phyloP scores from a whole-genome alignment of 2,329 filamentous ascomycete species.

The Fusarium decemcellulare region DNA sequence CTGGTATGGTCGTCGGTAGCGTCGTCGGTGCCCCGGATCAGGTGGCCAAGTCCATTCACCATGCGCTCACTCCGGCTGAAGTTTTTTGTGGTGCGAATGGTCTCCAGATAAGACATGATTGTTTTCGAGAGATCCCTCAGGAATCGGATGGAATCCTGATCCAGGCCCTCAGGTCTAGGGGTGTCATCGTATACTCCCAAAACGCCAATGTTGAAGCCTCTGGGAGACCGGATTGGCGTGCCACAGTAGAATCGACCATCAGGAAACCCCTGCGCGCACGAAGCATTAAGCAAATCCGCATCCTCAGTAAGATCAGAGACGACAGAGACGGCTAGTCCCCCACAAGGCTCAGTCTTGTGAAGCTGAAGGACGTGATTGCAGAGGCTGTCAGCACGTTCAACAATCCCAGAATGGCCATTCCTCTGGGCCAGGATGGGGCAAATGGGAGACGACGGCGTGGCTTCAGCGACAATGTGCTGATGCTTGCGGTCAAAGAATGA shows the following conservation, averaged over 20 bases:
- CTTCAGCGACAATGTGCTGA: constrained; percentile 59
- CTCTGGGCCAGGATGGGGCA: constrained; percentile 40
- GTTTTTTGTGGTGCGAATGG: constrained; percentile 1
- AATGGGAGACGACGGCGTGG: constrained; percentile 54
- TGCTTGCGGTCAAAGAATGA: constrained; percentile 58
- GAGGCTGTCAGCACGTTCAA: background rate
- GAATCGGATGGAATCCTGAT: background rate
- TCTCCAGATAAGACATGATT: constrained; percentile 1
- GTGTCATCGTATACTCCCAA: constrained; percentile 1
- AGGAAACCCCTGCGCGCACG: background rate
- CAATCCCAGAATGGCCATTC: constrained; percentile 9
- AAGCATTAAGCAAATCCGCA: background rate
- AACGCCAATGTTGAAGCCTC: constrained; percentile 1
- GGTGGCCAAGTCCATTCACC: constrained; percentile 1
- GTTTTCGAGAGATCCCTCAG: constrained; percentile 3
- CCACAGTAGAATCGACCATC: constrained; percentile 1
- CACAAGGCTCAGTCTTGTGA: background rate
- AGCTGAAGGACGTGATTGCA: constrained; percentile 2
- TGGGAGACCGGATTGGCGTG: background rate
- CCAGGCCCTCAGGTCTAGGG: background rate
- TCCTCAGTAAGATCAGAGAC: background rate
- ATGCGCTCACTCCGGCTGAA: constrained; percentile 2
- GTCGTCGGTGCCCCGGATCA: background rate
- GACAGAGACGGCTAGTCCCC: background rate
- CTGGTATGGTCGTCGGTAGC: background rate